Evolutionary conservation across 306 rosid species (phyloP).

Genomic region (Chamaecrista fasciculata): DNA sequence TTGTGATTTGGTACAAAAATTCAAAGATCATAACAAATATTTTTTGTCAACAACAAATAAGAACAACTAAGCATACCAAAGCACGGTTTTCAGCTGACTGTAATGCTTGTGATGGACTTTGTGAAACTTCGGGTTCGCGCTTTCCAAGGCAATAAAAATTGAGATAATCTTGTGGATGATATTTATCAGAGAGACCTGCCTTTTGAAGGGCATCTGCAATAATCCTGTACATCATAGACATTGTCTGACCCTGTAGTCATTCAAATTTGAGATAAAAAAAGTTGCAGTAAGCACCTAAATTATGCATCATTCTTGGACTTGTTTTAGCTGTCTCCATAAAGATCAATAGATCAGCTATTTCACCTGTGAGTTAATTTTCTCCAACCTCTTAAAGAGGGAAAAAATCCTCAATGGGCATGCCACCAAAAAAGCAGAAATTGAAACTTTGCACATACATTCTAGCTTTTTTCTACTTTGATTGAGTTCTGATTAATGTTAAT

Average conservation of each 20-base stretch:
- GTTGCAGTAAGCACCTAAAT: background rate
- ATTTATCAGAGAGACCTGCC: slow-evolving; percentile 44
- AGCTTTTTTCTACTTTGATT: no score
- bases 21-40: slow-evolving; percentile 8
- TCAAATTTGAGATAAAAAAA: slow-evolving; percentile 23
- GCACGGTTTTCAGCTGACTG: slow-evolving; percentile 46
- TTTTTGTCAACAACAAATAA: slow-evolving; percentile 11
- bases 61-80: slow-evolving; percentile 43
- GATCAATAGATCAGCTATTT: background rate
- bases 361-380: slow-evolving; percentile 4
- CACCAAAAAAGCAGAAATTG: background rate
- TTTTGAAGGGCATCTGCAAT: slow-evolving; percentile 54
- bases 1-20: background rate
- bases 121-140: slow-evolving; percentile 36
- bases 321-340: background rate
- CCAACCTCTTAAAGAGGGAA: background rate
- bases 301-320: background rate
- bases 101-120: background rate
- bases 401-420: background rate
- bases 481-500: no score
- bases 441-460: background rate
- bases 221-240: slow-evolving; percentile 72
- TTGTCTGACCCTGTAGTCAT: slow-evolving; percentile 62
- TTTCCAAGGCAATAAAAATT: slow-evolving; percentile 72
- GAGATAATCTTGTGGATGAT: slow-evolving; percentile 66